Base-by-base conservation (phyloP, 2,329 filamentous ascomycete genomes). In the Arthrobotrys conoides region DNA sequence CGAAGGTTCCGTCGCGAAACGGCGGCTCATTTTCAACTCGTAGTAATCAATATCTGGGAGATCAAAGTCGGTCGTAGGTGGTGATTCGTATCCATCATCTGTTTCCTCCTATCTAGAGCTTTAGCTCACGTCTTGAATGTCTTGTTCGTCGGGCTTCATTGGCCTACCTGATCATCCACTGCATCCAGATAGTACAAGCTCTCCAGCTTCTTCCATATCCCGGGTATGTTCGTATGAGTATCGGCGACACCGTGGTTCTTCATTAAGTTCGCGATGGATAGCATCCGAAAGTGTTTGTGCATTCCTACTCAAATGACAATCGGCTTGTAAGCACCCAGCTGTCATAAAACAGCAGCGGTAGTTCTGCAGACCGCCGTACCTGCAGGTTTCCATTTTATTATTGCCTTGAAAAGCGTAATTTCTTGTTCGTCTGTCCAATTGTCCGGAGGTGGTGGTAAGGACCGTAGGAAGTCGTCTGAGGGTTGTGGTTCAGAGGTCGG, bases 371-470 rank as follows among this genome's bases (percentile, higher is more conserved):
- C 44, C 64, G 75, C 84, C 85, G 81, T 83, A 93, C 94, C 95
- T 48, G 95, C 95, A n/a, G 96, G 96, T 84, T 99, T 99, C 92
- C 93, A 97, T 83, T 91, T 81, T 14, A 98, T 94, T 81, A 98
- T 91, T 66, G 91, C 93, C 84, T 97, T 97, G 86, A 97, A 93
- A 0, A 99, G 88, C 48, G 93, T 94, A 0, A 93, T 94, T 81
- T 97, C 92, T 84, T 99, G 96, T 83, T 97, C 95, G 82, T 97
- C 94, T 3, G 94, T 97, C 96, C 96, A 99, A 27, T 91, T 89
- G 80, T 95, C 93, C 8, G 79, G 69, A 1, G 75, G 59, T 8
- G 41, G 55, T 44, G 68, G 68, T 20, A 78, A 57, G 20, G 63
- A 68, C 59, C 70, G 64, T n/a, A 79, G 55, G 16, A 55, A 44